These are phyloP conservation scores for Suhomyces wounanorum DNA, from an alignment of 1,139 yeast genomes.

Conservation along the genomic window DNA sequence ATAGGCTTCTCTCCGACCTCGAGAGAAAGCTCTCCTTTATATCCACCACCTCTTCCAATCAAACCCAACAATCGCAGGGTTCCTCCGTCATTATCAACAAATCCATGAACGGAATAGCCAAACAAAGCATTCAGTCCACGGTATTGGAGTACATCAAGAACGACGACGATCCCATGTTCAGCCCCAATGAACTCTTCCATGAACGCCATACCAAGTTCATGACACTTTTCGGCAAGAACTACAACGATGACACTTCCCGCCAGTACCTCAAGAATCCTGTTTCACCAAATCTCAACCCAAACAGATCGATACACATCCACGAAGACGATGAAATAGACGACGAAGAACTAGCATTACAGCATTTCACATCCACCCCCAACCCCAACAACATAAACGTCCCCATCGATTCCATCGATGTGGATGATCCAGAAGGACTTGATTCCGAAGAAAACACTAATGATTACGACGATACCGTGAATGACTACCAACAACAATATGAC, in stretches of 20 bases:
- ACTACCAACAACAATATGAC: conserved; percentile 18
- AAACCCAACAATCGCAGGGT: conserved; percentile 27
- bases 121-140: conserved; percentile 31
- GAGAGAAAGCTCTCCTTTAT: conserved; percentile 35
- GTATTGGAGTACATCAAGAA: conserved; percentile 34
- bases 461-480: conserved; percentile 14
- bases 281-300: conserved; percentile 11
- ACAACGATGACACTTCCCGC: conserved; percentile 24
- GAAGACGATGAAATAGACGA: conserved; percentile 17
- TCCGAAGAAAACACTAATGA: conserved; percentile 13
- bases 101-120: conserved; percentile 31
- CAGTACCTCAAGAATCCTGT: conserved; percentile 7
- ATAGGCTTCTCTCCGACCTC: conserved; percentile 30
- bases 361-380: conserved; percentile 12
- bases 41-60: conserved; percentile 30
- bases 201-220: conserved; percentile 38
- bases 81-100: conserved; percentile 37
- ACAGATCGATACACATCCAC: conserved; percentile 11
- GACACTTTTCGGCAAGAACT: conserved; percentile 33
- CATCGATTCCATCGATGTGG: conserved; percentile 12
- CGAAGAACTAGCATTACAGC: conserved; percentile 13
- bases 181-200: conserved; percentile 39
- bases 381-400: conserved; percentile 8
- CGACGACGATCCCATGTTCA: conserved; percentile 26
- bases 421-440: conserved; percentile 12